Evolutionary conservation across 2,329 filamentous ascomycete genomes (phyloP).

Genomic region (Didymella lethalis): DNA sequence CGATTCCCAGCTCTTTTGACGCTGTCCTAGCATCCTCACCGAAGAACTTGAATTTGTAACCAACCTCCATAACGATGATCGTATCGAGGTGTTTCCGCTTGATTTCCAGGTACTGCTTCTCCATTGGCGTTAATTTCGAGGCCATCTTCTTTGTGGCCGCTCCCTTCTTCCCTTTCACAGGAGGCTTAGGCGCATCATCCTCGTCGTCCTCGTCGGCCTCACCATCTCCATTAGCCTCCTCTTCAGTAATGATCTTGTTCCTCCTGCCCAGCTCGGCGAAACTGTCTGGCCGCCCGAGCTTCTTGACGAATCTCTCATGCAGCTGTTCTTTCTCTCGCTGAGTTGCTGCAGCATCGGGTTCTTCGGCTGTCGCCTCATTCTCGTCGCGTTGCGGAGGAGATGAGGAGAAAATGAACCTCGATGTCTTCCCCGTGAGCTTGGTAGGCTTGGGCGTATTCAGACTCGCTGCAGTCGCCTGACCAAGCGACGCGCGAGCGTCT

Average conservation of each 20-base stretch:
- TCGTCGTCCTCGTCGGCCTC: constrained; percentile 64
- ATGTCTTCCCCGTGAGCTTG: constrained; percentile 60
- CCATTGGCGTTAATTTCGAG: constrained; percentile 93
- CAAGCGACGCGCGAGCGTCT: constrained; percentile 33
- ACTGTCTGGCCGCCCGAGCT: constrained; percentile 85
- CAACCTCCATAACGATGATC: constrained; percentile 89
- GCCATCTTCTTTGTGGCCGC: constrained; percentile 70
- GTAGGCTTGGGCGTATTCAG: constrained; percentile 42
- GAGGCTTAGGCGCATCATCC: constrained; percentile 61
- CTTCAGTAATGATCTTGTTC: constrained; percentile 63
- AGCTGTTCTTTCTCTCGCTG: constrained; percentile 72
- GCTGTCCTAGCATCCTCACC: constrained; percentile 91
- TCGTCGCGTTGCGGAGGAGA: constrained; percentile 51
- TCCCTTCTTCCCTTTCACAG: constrained; percentile 59
- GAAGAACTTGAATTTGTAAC: constrained; percentile 98
- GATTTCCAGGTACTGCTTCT: constrained; percentile 91
- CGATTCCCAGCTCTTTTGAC: constrained; percentile 89
- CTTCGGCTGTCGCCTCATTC: constrained; percentile 51
- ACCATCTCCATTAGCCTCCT: constrained; percentile 60
- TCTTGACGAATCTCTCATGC: constrained; percentile 87
- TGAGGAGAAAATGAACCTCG: constrained; percentile 66
- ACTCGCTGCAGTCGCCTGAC: constrained; percentile 31
- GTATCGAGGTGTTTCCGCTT: constrained; percentile 92
- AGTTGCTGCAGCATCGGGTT: constrained; percentile 59
- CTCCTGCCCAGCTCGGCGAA: constrained; percentile 71